Base-by-base conservation (phyloP, 306 rosid genomes). In the Geum urbanum region DNA sequence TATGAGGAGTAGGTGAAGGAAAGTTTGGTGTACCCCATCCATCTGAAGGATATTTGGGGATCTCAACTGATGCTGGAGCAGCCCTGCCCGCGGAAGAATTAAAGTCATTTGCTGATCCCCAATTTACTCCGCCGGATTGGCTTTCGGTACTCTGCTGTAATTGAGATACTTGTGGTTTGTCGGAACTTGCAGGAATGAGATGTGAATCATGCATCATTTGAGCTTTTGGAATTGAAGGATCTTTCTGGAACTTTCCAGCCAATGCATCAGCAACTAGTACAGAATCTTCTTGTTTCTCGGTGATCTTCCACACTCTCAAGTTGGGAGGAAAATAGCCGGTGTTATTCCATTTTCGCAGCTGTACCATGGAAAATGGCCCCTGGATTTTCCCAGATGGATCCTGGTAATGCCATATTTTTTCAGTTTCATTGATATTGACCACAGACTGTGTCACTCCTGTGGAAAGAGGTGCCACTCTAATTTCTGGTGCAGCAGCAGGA, bases 331-430 rank as follows among this genome's bases (percentile, higher is more conserved):
- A 95, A 74, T 91, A 95, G 71, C 97, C 99, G 16, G 96, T 95
- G 79, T 76, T 88, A 67, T 71, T 91, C 99, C 99, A 95, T 76
- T 95, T 95, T 20, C 99, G 91, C 35, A 95, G 82, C 81, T 95
- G 99, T 61, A 81, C 79, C 69, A 89, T 87, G 37, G 97, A 95
- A 86, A 95, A 95, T 50, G 99, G 99, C 70, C 99, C 99, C 84
- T 95, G 99, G 68, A 91, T 76, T 82, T 95, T 95, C 58, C 95
- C 99, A n/a, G 96, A 80, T 20, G 99, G 99, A 83, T 95, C 99
- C 79, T 86, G 69, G 76, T 95, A 95, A 76, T 79, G 88, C 99
- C 99, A 91, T 15, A 79, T 80, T 81, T 91, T 95, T 77, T 95
- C 97, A 43, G 89, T 32, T 73, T 95, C 99, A 76, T 89, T 91